A percentile compares a stretch with the other conserved stretches of the same genome.
These are phyloP conservation scores for Acacia pycnantha DNA, from an alignment of 331 rosid species.

Conservation along the genomic window DNA sequence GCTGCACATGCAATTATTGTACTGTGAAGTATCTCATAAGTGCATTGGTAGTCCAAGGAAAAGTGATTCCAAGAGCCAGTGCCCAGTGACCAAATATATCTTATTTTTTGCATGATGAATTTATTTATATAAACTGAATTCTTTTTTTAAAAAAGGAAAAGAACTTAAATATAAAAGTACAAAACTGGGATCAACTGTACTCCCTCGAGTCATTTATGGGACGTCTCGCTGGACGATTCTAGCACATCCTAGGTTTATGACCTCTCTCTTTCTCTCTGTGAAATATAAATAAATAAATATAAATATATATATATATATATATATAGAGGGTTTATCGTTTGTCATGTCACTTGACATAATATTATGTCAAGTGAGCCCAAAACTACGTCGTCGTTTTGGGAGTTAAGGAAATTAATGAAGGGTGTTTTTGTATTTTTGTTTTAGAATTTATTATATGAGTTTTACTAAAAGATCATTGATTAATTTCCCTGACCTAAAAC, in stretches of 20 bases:
- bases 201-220: background rate
- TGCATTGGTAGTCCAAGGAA: conserved; percentile 5
- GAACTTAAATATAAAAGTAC: background rate
- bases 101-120: background rate
- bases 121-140: background rate
- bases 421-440: too few species aligned
- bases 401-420: too few species aligned
- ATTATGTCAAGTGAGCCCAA: too few species aligned
- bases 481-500: too few species aligned
- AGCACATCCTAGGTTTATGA: background rate
- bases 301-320: too few species aligned
- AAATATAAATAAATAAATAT: too few species aligned
- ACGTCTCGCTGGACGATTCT: background rate
- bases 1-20: background rate
- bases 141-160: background rate
- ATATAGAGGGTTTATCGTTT: too few species aligned
- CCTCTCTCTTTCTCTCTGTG: background rate
- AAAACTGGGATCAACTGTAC: background rate
- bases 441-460: too few species aligned
- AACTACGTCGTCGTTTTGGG: too few species aligned
- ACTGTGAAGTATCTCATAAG: background rate
- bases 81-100: background rate
- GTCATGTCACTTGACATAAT: too few species aligned
- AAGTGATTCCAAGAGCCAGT: background rate
- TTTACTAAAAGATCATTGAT: too few species aligned